Evolutionary conservation across 129 eudicot genomes (phyloP).

Genomic region (Flaveria brownii): DNA sequence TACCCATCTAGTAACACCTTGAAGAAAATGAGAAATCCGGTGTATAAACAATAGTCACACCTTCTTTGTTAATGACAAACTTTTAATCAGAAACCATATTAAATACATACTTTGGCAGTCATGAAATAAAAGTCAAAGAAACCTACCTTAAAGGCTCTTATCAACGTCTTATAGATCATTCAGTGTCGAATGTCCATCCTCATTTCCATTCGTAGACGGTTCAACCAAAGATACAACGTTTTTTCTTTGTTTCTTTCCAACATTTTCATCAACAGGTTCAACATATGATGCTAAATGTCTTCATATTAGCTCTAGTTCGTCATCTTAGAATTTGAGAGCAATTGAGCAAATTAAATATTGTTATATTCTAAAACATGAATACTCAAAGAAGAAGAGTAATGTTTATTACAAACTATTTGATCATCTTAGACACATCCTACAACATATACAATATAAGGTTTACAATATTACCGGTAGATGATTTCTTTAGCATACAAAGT

Average conservation of each 20-base stretch:
- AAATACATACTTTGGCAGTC: neutral
- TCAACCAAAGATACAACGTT: conserved; percentile 30
- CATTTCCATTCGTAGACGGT: conserved; percentile 36
- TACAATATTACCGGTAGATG: no score
- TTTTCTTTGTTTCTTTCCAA: conserved; percentile 43
- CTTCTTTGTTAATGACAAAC: neutral
- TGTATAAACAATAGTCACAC: neutral
- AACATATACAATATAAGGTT: no score
- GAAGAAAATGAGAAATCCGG: conserved; percentile 12
- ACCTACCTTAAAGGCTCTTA: conserved; percentile 42
- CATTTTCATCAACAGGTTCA: conserved; percentile 36
- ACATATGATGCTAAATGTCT: conserved; percentile 39
- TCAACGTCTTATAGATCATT: conserved; percentile 67
- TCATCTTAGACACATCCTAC: neutral
- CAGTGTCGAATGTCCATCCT: conserved; percentile 31
- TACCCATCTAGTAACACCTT: conserved; percentile 48
- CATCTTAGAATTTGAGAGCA: conserved; percentile 50
- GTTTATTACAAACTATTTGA: neutral
- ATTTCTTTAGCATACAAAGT: neutral
- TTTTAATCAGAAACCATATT: neutral
- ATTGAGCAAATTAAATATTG: conserved; percentile 50
- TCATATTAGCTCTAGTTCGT: conserved; percentile 46
- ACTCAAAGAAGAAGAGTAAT: neutral
- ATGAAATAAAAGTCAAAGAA: neutral
- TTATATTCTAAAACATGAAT: neutral